Conservation (phyloP, 1,139 yeast genomes). For the Kodamaea sp. region DNA sequence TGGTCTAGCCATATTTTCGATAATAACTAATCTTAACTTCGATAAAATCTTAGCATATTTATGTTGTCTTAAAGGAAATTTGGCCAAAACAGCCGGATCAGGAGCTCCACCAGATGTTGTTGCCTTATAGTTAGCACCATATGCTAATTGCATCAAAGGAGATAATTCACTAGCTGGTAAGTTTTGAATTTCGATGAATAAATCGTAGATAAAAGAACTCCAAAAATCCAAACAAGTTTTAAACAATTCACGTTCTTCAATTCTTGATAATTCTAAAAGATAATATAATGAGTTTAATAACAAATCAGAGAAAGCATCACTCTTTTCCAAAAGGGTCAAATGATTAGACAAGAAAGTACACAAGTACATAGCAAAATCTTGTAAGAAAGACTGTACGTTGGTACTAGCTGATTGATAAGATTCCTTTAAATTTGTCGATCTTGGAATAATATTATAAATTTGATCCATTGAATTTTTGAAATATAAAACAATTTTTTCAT, state of each 20-base stretch:
- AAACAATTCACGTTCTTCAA: conserved; percentile 93
- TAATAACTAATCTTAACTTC: conserved; percentile 80
- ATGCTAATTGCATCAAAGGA: conserved; percentile 71
- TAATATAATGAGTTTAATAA: conserved; percentile 73
- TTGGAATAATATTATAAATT: conserved; percentile 68
- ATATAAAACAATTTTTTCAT: conserved; percentile 64
- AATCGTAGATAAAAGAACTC: conserved; percentile 75
- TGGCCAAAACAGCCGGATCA: conserved; percentile 72
- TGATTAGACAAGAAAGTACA: conserved; percentile 82
- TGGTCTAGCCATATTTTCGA: conserved; percentile 97
- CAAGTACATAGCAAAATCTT: conserved; percentile 90
- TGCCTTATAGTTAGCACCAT: conserved; percentile 46
- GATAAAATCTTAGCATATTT: conserved; percentile 72
- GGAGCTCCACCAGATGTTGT: conserved; percentile 74
- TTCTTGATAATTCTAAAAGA: conserved; percentile 78
- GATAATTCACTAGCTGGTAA: conserved; percentile 68
- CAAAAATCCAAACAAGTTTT: conserved; percentile 95
- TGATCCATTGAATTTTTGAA: conserved; percentile 75
- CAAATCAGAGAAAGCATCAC: conserved; percentile 54
- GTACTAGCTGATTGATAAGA: conserved; percentile 76
- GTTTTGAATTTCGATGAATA: conserved; percentile 81
- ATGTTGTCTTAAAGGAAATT: conserved; percentile 82
- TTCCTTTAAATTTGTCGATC: conserved; percentile 65
- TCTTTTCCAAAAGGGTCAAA: conserved; percentile 66
- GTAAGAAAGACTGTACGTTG: conserved; percentile 87